phyloP scores from a whole-genome alignment of 805 yeast genomes.

The Starmerella lactis-condensi region DNA sequence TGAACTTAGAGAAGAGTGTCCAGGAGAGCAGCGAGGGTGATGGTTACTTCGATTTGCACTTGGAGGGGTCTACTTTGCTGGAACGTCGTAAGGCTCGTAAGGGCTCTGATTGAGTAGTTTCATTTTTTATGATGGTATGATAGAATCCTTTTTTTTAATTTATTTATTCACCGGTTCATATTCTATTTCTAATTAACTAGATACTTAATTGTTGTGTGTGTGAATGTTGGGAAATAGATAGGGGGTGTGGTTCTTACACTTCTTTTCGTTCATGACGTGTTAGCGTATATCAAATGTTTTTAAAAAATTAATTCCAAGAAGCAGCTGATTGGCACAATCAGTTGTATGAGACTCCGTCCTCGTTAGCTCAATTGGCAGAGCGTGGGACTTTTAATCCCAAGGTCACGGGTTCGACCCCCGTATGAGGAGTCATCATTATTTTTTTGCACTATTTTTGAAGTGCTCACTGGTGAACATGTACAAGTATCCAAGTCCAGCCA shows the following conservation, averaged over 20 bases:
- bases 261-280: no score
- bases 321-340: no score
- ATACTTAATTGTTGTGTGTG: no score
- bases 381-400: constrained; percentile 21
- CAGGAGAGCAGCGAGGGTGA: not conserved
- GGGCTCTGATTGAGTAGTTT: no score
- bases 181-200: no score
- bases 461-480: no score
- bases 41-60: constrained; percentile 34
- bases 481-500: no score
- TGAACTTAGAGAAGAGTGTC: constrained; percentile 14
- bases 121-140: no score
- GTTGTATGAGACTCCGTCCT: no score
- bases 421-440: constrained; percentile 14
- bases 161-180: no score
- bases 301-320: not conserved
- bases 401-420: constrained; percentile 20
- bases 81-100: constrained; percentile 29
- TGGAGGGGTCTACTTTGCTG: constrained; percentile 46
- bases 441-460: not conserved
- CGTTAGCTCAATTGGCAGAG: constrained; percentile 21
- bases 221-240: no score
- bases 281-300: not conserved
- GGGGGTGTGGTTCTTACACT: not conserved
- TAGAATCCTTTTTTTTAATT: no score